Evolutionary conservation across 2,329 filamentous ascomycete genomes (phyloP), one percentile per base, ranked within the genome.

Genomic region (Alternaria ventricosa): DNA sequence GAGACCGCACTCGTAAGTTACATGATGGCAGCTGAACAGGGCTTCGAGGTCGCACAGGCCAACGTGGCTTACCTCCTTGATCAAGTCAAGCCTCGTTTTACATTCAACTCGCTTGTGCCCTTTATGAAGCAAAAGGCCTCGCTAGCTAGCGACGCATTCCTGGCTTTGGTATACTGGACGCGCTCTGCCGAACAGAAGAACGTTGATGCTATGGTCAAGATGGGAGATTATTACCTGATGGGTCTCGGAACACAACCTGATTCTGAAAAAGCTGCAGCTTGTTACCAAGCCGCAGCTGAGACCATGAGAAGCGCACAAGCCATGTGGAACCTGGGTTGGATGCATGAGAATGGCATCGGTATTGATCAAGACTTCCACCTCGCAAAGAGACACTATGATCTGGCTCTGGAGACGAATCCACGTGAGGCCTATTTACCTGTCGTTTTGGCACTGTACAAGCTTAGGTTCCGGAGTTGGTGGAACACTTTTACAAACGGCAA

Each of bases 261-360:
- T 69, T 83, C 92, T 18, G 90, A 94, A 71, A 97, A 97, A 79
- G 96, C 96, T 6, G 94, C 94, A 0, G 90, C 92, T 47, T 99
- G 96, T 82, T 99, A 99, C 74, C 91, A 92, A 57, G 92, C 93
- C 5, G 96, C 96, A 2, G 94, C 94, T 0, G 96, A 99, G 76
- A 94, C 92, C 63, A 90, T 95, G 71, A 91, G 94, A 75, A 97
- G 93, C 71, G 96, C 95, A 3, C 96, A 99, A 81, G 96, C 96
- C 13, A 88, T 97, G 61, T 99, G 94, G 88, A 98, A 99, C 74
- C 85, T 99, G 13, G 96, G 96, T 6, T 99, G 96, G 96, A 98
- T 99, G 95, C 94, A 99, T 75, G 96, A 99, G 81, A 97, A 98
- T 75, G 96, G 96, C 8, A 86, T 98, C 54, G 93, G 94, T 2